Percentiles rank a stretch among this genome's conserved stretches.
Evolutionary conservation across 441 rosid genomes (phyloP).

Genomic region (Bocquillonia castaneifolia): DNA sequence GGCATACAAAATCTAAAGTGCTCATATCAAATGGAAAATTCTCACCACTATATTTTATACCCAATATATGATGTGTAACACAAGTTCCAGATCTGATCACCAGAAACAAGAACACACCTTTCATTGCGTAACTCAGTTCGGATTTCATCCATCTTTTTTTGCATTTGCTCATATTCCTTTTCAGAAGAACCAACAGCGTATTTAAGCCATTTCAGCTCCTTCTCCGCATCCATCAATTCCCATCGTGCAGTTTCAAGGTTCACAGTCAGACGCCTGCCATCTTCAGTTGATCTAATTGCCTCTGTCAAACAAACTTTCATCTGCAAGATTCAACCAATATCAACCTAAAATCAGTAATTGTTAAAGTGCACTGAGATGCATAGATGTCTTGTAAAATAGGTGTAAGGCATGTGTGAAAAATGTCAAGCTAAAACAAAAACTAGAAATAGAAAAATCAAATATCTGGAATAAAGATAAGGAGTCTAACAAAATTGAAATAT

Average conservation of each 20-base stretch:
- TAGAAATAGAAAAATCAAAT: neutral
- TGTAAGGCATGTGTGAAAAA: neutral
- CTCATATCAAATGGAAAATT: neutral
- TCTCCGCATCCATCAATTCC: constrained; percentile 84
- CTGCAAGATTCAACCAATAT: constrained; percentile 39
- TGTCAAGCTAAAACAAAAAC: neutral
- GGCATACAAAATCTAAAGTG: neutral
- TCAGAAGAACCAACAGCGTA: constrained; percentile 66
- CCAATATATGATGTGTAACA: neutral
- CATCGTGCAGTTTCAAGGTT: constrained; percentile 63
- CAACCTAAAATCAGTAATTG: neutral
- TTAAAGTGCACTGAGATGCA: neutral
- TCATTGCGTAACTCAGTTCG: constrained; percentile 58
- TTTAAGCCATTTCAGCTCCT: constrained; percentile 83
- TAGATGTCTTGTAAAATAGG: neutral
- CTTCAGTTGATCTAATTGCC: constrained; percentile 60
- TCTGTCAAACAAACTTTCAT: constrained; percentile 66
- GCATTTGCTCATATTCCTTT: constrained; percentile 76
- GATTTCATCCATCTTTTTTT: constrained; percentile 50
- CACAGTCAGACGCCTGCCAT: constrained; percentile 60
- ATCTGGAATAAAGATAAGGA: neutral
- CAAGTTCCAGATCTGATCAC: neutral
- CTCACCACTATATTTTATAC: neutral
- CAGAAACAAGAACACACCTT: constrained; percentile 41
- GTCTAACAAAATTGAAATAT: neutral